Evolutionary conservation across 2,329 filamentous ascomycete genomes (phyloP).

Genomic region (Emmonsiellopsis sp.): DNA sequence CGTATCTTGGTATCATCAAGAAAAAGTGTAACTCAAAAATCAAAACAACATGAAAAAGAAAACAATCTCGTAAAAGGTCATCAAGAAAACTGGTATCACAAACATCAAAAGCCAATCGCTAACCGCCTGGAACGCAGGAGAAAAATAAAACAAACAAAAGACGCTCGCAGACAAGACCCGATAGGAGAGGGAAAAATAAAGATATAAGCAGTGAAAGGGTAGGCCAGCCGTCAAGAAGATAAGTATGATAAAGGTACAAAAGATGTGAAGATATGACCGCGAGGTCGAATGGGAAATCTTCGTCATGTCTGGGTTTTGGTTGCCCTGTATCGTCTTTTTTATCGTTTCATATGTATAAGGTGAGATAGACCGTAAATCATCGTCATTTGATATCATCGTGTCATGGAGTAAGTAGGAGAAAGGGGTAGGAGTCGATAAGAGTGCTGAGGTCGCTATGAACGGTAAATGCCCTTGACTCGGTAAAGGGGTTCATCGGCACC

Average conservation of each 20-base stretch:
- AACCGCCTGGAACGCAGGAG: neutral
- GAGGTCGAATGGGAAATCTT: slow-evolving; percentile 3
- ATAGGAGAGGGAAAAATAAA: neutral
- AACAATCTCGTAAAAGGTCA: neutral
- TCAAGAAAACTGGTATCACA: slow-evolving; percentile 4
- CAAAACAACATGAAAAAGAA: neutral
- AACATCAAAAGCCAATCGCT: neutral
- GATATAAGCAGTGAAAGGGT: neutral
- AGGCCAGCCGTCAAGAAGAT: slow-evolving; percentile 3
- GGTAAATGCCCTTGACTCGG: too few species aligned
- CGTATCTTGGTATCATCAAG: neutral
- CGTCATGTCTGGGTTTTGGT: slow-evolving; percentile 1
- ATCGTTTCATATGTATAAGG: neutral
- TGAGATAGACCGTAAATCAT: neutral
- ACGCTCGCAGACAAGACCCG: neutral
- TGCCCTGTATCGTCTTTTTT: neutral
- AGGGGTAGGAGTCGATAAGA: too few species aligned
- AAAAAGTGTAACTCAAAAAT: neutral
- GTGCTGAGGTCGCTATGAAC: too few species aligned
- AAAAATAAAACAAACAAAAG: neutral
- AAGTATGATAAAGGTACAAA: neutral
- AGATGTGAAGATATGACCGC: neutral
- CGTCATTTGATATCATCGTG: slow-evolving; percentile 1
- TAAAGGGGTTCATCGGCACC: too few species aligned
- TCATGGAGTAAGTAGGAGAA: neutral